Conservation (phyloP, 768 basidiomycete genomes). For the Phaeotremella fagi region DNA sequence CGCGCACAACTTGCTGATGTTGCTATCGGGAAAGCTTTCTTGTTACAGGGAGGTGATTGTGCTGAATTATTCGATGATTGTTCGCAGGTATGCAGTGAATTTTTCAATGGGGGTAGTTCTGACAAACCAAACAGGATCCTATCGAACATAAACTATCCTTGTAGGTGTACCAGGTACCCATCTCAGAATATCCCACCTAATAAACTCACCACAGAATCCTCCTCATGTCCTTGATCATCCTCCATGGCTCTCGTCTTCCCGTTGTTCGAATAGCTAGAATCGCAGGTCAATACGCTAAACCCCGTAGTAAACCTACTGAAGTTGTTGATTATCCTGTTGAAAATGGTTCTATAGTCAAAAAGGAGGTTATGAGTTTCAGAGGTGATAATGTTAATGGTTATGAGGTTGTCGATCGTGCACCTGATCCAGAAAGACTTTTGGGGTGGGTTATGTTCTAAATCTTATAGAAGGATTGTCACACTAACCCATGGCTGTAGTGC, state of each 20-base stretch:
- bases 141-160: constrained; percentile 49
- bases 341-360: constrained; percentile 29
- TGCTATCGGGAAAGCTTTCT: constrained; percentile 80
- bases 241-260: constrained; percentile 90
- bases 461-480: no score
- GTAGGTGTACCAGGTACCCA: constrained; percentile 22
- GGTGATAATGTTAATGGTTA: constrained; percentile 96
- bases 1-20: constrained; percentile 73
- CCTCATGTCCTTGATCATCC: constrained; percentile 88
- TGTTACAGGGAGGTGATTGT: constrained; percentile 96
- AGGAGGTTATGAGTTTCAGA: constrained; percentile 80
- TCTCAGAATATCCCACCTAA: neutral
- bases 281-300: constrained; percentile 95
- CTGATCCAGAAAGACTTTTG: constrained; percentile 83
- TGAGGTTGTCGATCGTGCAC: constrained; percentile 65
- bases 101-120: no score
- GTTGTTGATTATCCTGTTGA: constrained; percentile 56
- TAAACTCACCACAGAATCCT: constrained; percentile 55
- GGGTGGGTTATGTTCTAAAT: constrained; percentile 56
- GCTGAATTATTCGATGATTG: constrained; percentile 93
- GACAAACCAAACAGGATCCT: constrained; percentile 31
- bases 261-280: constrained; percentile 71
- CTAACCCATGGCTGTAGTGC: constrained; percentile 65
- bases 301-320: constrained; percentile 78
- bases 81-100: constrained; percentile 61